Conservation (phyloP, 108 stramenopile species). For the Conticribra weissflogii region DNA sequence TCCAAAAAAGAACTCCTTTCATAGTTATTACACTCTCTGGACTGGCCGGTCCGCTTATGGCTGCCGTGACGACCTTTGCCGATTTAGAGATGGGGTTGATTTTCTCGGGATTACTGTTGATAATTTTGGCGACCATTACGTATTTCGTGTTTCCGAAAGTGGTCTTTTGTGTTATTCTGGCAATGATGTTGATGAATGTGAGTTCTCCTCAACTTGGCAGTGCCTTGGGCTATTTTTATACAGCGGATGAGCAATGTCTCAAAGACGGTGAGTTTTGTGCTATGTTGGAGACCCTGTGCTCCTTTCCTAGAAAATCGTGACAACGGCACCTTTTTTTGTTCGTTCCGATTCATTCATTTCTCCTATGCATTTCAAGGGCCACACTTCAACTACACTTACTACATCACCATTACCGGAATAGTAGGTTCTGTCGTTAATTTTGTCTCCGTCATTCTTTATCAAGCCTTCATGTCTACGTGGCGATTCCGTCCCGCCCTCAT, state of each 20-base stretch:
- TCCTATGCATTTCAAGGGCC: no score
- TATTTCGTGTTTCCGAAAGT: conserved; percentile 20
- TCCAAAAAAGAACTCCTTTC: conserved; percentile 43
- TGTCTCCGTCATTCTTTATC: conserved; percentile 42
- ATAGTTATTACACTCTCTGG: conserved; percentile 50
- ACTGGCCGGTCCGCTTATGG: conserved; percentile 38
- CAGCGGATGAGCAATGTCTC: conserved; percentile 36
- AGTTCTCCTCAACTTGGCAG: conserved; percentile 33
- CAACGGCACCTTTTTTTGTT: no score
- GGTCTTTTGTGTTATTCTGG: conserved; percentile 33
- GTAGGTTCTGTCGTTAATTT: conserved; percentile 45
- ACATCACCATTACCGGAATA: conserved; percentile 50
- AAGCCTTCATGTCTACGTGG: conserved; percentile 37
- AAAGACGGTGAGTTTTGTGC: conserved; percentile 35
- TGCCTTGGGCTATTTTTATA: conserved; percentile 45
- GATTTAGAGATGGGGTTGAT: conserved; percentile 33
- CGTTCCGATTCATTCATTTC: no score
- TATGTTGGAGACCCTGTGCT: no score
- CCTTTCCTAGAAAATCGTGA: no score
- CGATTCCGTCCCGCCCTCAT: conserved; percentile 45
- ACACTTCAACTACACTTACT: conserved; percentile 49
- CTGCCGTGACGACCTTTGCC: conserved; percentile 47
- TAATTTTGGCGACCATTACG: conserved; percentile 24
- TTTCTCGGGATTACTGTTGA: conserved; percentile 26
- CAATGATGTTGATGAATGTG: conserved; percentile 34